Percentiles rank a stretch among this genome's conserved stretches.
Evolutionary conservation across 768 basidiomycete genomes (phyloP).

Genomic region (Suillus ampliporus): DNA sequence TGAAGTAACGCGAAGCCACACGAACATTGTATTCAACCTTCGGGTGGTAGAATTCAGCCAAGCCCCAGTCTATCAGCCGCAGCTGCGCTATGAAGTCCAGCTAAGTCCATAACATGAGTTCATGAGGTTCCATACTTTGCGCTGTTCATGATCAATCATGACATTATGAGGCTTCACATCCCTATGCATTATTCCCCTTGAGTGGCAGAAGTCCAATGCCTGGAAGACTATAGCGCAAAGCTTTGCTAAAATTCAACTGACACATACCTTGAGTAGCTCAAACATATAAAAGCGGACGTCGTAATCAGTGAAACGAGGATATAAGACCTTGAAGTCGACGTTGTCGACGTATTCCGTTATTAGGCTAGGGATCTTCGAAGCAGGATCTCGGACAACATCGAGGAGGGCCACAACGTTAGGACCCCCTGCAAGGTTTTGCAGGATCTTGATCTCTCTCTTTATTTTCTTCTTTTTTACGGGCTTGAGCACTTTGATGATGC

Average conservation of each 20-base stretch:
- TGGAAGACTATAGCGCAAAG: conserved; percentile 32
- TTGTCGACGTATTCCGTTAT: conserved; percentile 99
- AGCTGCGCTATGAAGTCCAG: conserved; percentile 53
- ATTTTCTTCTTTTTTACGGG: conserved; percentile 99
- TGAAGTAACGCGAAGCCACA: conserved; percentile 97
- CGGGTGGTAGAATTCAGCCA: conserved; percentile 98
- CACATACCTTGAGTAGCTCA: conserved; percentile 85
- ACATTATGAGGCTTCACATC: conserved; percentile 99
- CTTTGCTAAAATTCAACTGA: conserved; percentile 12
- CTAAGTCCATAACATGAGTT: conserved; percentile 9
- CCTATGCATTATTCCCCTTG: conserved; percentile 98
- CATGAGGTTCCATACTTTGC: conserved; percentile 63
- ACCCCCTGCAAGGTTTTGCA: conserved; percentile 95
- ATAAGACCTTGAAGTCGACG: conserved; percentile 95
- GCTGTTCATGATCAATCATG: conserved; percentile 98
- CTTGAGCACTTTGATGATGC: conserved; percentile 98
- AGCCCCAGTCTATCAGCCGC: conserved; percentile 97
- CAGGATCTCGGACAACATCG: conserved; percentile 94
- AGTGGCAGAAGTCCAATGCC: conserved; percentile 98
- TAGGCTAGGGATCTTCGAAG: conserved; percentile 95
- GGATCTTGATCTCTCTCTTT: conserved; percentile 97
- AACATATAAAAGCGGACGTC: conserved; percentile 98
- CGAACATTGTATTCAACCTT: conserved; percentile 98
- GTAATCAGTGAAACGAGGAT: conserved; percentile 93
- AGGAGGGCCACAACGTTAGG: conserved; percentile 93